Percentiles rank a stretch among this genome's conserved stretches.
Evolutionary conservation across 306 rosid species (phyloP).

Genomic region (Psophocarpus tetragonolobus): DNA sequence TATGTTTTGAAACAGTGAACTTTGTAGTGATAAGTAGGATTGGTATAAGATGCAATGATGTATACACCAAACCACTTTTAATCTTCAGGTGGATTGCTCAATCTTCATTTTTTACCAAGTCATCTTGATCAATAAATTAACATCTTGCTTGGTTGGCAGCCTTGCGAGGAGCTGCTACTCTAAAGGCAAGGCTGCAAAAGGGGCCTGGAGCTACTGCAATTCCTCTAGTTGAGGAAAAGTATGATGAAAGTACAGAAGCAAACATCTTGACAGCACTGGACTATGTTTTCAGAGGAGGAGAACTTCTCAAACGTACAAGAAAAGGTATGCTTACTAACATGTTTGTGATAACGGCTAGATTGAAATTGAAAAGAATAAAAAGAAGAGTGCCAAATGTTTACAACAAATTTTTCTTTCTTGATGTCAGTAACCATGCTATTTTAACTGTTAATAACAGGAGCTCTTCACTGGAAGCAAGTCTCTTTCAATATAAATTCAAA

Average conservation of each 20-base stretch:
- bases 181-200: slow-evolving; percentile 68
- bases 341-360: slow-evolving; percentile 5
- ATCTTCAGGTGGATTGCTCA: slow-evolving; percentile 1
- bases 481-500: slow-evolving; percentile 78
- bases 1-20: background rate
- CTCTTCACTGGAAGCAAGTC: slow-evolving; percentile 94
- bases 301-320: slow-evolving; percentile 93
- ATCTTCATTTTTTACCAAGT: background rate
- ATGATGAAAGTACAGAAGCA: slow-evolving; percentile 63
- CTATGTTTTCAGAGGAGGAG: slow-evolving; percentile 74
- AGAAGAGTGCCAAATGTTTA: background rate
- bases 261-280: slow-evolving; percentile 59
- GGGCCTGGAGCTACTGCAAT: slow-evolving; percentile 64
- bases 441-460: slow-evolving; percentile 61
- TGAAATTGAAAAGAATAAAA: background rate
- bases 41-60: background rate
- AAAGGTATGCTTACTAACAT: slow-evolving; percentile 58
- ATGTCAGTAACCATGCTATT: slow-evolving; percentile 15
- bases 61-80: background rate
- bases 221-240: slow-evolving; percentile 59
- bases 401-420: slow-evolving; percentile 9
- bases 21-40: background rate
- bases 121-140: background rate
- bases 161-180: slow-evolving; percentile 80
- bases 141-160: slow-evolving; percentile 51